These are phyloP conservation scores for Hydrangea macrophylla DNA, from an alignment of 148 eudicot species.

Conservation along the genomic window DNA sequence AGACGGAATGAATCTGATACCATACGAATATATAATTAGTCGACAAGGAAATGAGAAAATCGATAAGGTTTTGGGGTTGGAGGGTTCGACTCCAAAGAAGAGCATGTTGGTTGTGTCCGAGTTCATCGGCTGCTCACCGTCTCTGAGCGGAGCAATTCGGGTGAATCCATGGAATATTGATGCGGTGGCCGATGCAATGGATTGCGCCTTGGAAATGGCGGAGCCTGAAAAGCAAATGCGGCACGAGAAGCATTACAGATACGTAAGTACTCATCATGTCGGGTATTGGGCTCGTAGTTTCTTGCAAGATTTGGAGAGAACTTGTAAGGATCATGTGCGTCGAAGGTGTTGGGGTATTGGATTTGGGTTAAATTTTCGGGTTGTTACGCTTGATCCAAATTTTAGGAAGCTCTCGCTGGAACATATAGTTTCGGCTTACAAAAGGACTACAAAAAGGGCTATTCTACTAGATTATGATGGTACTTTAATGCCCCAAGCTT, in stretches of 20 bases:
- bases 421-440: conserved; percentile 34
- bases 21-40: conserved; percentile 35
- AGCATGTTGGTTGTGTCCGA: conserved; percentile 42
- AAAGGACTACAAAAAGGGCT: conserved; percentile 25
- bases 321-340: conserved; percentile 31
- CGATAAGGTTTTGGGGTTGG: conserved; percentile 23
- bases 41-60: conserved; percentile 28
- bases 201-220: conserved; percentile 22
- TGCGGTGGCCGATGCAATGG: conserved; percentile 34
- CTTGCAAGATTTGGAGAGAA: conserved; percentile 34
- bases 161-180: conserved; percentile 41
- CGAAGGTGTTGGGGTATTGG: conserved; percentile 39
- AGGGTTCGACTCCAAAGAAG: conserved; percentile 15
- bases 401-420: conserved; percentile 41
- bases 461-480: conserved; percentile 44
- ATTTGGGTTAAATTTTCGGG: conserved; percentile 36
- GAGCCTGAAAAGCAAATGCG: conserved; percentile 29
- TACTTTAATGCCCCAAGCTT: conserved; percentile 31
- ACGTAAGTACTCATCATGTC: conserved; percentile 36
- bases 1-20: conserved; percentile 42
- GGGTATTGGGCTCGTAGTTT: conserved; percentile 36
- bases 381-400: conserved; percentile 36
- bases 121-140: conserved; percentile 35
- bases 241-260: conserved; percentile 34
- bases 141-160: conserved; percentile 33